Evolutionary conservation across 805 yeast genomes (phyloP), one percentile per base, ranked within the genome.

Genomic region (Kazachstania martiniae): DNA sequence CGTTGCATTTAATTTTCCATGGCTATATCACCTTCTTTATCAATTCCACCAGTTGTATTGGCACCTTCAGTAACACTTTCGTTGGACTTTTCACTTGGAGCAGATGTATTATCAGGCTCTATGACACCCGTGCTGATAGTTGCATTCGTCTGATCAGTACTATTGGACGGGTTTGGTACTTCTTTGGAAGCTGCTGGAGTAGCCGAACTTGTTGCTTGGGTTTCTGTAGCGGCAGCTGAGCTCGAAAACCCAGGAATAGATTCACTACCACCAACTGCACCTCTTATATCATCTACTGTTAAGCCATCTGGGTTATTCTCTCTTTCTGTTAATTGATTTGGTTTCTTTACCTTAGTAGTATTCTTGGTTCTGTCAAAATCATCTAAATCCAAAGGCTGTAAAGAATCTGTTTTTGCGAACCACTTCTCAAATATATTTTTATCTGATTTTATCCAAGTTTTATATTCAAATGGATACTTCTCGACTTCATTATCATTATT

Each of bases 271-370:
- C 70, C 72, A 5, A 68, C 74, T 5, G 77, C 76, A 9, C 72
- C 77, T 45, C 74, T 60, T 26, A 69, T 68, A 35, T 68, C 74
- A 18, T 59, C 66, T 25, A 62, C 67, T 4, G 65, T 58, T 14
- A 68, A 49, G 6, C 53, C 62, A 23, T 45, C 51, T 16, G 37
- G 35, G 12, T 37, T 34, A 4, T 43, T 49, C 5, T 34, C 5
- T 27, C 19, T 22, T 28, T 15, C 19, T 41, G 5, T 24, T 33
- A 29, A 48, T 46, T 10, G 29, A 25, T 8, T 18, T 28, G 12
- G 30, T 19, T 18, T 31, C 25, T 46, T 25, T 29, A 12, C 22
- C 22, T 33, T 31, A 9, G 21, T 21, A 2, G 26, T 21, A 8
- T 21, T 25, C 12, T 34, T 38, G 17, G 40, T 55, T 28, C 49